A percentile compares a stretch with the other conserved stretches of the same genome.
Evolutionary conservation across 805 yeast genomes (phyloP).

Genomic region (Metschnikowia dekortorum): DNA sequence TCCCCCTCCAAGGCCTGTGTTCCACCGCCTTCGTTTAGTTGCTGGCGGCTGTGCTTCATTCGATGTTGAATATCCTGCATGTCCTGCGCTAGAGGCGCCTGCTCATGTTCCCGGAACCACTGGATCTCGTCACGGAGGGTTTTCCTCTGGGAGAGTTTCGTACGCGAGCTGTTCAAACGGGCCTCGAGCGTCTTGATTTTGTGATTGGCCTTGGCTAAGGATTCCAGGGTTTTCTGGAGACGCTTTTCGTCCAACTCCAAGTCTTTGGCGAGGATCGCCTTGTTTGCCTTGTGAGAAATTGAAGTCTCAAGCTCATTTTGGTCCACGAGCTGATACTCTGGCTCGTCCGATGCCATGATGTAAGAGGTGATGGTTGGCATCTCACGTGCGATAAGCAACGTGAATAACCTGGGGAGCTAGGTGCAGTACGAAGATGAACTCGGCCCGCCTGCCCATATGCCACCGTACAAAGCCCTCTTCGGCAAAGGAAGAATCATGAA

Average conservation of each 20-base stretch:
- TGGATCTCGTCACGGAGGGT: slow-evolving; percentile 51
- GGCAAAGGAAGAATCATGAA: background rate
- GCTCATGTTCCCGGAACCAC: slow-evolving; percentile 45
- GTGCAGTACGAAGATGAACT: background rate
- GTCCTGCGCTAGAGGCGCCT: slow-evolving; percentile 55
- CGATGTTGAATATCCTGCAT: slow-evolving; percentile 46
- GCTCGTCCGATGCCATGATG: slow-evolving; percentile 1
- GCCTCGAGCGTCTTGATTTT: slow-evolving; percentile 47
- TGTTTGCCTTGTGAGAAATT: slow-evolving; percentile 67
- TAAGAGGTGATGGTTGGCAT: background rate
- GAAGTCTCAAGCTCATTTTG: slow-evolving; percentile 75
- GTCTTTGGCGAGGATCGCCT: slow-evolving; percentile 56
- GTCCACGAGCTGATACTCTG: slow-evolving; percentile 49
- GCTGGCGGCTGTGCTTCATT: slow-evolving; percentile 33
- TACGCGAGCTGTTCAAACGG: slow-evolving; percentile 46
- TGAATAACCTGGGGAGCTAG: background rate
- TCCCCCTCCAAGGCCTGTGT: slow-evolving; percentile 45
- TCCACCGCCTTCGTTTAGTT: slow-evolving; percentile 31
- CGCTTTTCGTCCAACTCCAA: slow-evolving; percentile 71
- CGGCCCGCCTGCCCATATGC: too few relatives aligned
- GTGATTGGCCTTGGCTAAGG: slow-evolving; percentile 38
- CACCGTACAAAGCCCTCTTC: too few relatives aligned
- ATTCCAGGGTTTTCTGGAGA: slow-evolving; percentile 59
- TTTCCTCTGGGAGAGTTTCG: slow-evolving; percentile 63
- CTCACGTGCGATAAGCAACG: slow-evolving; percentile 6